Percentiles rank a stretch among this genome's conserved stretches.
These are phyloP conservation scores for Globomyces sp. DNA, from an alignment of 371 early-diverging fungal species.

Conservation along the genomic window DNA sequence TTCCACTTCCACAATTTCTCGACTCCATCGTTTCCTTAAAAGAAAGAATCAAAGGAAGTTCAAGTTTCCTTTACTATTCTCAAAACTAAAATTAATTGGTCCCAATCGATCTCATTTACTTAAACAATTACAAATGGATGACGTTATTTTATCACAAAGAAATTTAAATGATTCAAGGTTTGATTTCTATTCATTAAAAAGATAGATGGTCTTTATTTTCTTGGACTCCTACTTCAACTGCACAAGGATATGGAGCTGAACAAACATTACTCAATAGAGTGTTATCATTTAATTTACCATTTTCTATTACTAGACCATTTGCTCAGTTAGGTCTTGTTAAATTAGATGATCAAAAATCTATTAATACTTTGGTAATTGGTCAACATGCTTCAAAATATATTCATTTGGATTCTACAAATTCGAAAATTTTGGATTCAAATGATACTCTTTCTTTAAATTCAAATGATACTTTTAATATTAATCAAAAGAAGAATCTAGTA, in stretches of 20 bases:
- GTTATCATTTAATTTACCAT: not conserved
- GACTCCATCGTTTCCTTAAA: too few species aligned
- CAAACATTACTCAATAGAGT: conserved; percentile 19
- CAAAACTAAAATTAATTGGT: too few species aligned
- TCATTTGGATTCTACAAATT: too few species aligned
- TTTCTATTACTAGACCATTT: not conserved
- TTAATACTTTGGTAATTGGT: conserved; percentile 49
- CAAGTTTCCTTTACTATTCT: too few species aligned
- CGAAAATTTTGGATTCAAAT: too few species aligned
- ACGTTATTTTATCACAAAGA: conserved; percentile 4
- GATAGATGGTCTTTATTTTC: conserved; percentile 27
- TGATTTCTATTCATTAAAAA: not conserved
- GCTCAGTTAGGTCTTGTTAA: conserved; percentile 57
- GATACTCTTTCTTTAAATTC: conserved; percentile 1
- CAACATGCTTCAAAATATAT: not conserved
- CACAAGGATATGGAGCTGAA: conserved; percentile 27
- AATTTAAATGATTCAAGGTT: too few species aligned
- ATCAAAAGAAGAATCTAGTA: conserved; percentile 52
- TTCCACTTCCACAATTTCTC: too few species aligned
- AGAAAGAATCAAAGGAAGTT: too few species aligned
- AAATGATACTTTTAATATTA: not conserved
- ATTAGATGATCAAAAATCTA: conserved; percentile 48
- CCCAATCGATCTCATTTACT: not conserved
- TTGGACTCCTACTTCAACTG: conserved; percentile 28
- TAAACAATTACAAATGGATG: conserved; percentile 10